These are phyloP conservation scores for Neoarthrinium moseri DNA, from an alignment of 2,329 filamentous ascomycete genomes.

Conservation along the genomic window DNA sequence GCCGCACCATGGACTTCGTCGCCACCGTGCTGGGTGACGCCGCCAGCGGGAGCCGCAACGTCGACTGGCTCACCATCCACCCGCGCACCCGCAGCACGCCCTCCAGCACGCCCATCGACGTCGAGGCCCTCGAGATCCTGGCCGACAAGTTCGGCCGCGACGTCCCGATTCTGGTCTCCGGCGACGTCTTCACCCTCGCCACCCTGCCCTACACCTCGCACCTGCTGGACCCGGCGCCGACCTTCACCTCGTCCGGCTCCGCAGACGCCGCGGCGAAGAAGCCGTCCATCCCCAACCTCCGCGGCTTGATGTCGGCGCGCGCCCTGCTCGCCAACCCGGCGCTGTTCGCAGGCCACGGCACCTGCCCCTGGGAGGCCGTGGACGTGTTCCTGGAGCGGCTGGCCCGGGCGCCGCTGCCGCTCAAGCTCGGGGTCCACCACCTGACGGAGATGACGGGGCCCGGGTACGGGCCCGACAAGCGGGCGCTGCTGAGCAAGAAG, in stretches of 20 bases:
- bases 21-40: conserved; percentile 56
- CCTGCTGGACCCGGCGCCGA: conserved; percentile 23
- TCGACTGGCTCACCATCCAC: conserved; percentile 71
- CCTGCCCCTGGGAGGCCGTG: conserved; percentile 62
- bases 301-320: conserved; percentile 69
- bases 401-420: conserved; percentile 56
- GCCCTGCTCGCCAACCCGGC: conserved; percentile 68
- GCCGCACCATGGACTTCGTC: conserved; percentile 61
- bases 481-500: conserved; percentile 51
- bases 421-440: conserved; percentile 65
- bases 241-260: conserved; percentile 15
- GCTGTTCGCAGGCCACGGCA: conserved; percentile 56
- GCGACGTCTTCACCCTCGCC: conserved; percentile 62
- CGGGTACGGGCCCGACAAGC: conserved; percentile 53
- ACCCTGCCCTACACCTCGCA: conserved; percentile 44
- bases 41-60: conserved; percentile 38
- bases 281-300: conserved; percentile 44
- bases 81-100: conserved; percentile 62
- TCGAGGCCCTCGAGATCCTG: conserved; percentile 58
- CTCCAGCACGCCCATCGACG: conserved; percentile 59
- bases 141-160: conserved; percentile 48
- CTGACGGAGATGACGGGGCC: conserved; percentile 64
- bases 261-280: conserved; percentile 15
- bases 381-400: conserved; percentile 61
- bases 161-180: conserved; percentile 67